Evolutionary conservation across 2,329 filamentous ascomycete species (phyloP).

Genomic region (Coniella vitis): DNA sequence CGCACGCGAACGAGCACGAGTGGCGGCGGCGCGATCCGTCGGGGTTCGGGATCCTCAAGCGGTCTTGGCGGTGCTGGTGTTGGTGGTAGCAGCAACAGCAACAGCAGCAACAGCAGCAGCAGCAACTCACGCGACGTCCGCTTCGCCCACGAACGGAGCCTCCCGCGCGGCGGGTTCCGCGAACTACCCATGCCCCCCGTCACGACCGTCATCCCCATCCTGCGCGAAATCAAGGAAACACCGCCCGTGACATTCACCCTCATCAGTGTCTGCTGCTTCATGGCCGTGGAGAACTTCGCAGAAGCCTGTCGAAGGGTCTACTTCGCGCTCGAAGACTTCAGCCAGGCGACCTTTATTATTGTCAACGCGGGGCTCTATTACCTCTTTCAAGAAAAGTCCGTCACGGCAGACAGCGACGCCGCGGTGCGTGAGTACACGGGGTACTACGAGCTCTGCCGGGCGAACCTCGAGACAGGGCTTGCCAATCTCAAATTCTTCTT

Average conservation of each 20-base stretch:
- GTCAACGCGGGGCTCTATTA: slow-evolving; percentile 45
- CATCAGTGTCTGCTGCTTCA: slow-evolving; percentile 36
- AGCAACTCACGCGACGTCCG: slow-evolving; percentile 31
- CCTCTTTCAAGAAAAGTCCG: slow-evolving; percentile 40
- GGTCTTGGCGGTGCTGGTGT: too few species aligned
- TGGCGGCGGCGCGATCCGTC: neutral
- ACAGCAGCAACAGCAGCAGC: neutral
- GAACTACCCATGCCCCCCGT: slow-evolving; percentile 50
- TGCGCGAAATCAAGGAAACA: slow-evolving; percentile 42
- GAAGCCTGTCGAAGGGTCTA: slow-evolving; percentile 38
- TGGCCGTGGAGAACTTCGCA: slow-evolving; percentile 42
- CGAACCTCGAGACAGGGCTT: slow-evolving; percentile 44
- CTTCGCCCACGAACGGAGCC: slow-evolving; percentile 38
- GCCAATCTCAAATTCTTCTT: slow-evolving; percentile 49
- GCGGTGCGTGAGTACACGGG: slow-evolving; percentile 29
- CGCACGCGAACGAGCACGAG: neutral
- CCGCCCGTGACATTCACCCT: slow-evolving; percentile 44
- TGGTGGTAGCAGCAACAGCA: too few species aligned
- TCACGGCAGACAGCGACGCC: slow-evolving; percentile 23
- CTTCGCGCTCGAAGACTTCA: slow-evolving; percentile 38
- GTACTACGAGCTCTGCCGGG: slow-evolving; percentile 35
- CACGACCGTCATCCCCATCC: slow-evolving; percentile 39
- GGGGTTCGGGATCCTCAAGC: neutral
- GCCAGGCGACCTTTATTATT: slow-evolving; percentile 43
- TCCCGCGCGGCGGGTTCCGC: slow-evolving; percentile 39